Evolutionary conservation across 2,329 filamentous ascomycete species (phyloP).

Genomic region (Hymenoscyphus fructigenus): DNA sequence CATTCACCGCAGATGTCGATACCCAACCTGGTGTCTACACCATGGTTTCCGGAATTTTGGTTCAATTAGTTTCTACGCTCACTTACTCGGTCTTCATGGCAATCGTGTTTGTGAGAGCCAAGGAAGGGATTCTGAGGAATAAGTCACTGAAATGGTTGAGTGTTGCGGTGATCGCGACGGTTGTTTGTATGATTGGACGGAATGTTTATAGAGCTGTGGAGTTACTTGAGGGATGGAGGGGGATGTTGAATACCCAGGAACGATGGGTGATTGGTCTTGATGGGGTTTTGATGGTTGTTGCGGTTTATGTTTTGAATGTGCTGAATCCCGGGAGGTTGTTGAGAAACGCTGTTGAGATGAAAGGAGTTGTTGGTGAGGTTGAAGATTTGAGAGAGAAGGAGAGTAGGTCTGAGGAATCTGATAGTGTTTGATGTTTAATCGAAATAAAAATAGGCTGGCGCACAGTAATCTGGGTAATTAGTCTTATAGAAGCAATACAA

Average conservation of each 20-base stretch:
- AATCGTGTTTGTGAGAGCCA: constrained; percentile 38
- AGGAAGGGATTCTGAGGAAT: constrained; percentile 37
- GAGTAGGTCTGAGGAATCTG: not conserved
- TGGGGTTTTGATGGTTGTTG: constrained; percentile 42
- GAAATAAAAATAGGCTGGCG: not conserved
- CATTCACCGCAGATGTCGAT: constrained; percentile 33
- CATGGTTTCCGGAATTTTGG: constrained; percentile 41
- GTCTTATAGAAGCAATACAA: too few species aligned
- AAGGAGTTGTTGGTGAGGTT: not conserved
- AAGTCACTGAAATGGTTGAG: constrained; percentile 35
- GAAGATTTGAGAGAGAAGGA: not conserved
- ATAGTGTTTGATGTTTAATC: not conserved
- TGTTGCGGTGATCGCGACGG: constrained; percentile 38
- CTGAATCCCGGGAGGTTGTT: constrained; percentile 14
- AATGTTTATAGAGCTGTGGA: constrained; percentile 48
- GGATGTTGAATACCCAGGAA: constrained; percentile 44
- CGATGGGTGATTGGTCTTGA: constrained; percentile 45
- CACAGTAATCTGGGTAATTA: too few species aligned
- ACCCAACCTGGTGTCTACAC: constrained; percentile 34
- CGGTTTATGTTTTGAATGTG: constrained; percentile 38
- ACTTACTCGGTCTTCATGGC: constrained; percentile 45
- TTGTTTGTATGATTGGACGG: constrained; percentile 44
- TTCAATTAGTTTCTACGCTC: constrained; percentile 37
- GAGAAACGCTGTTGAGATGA: not conserved
- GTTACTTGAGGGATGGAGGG: constrained; percentile 43